These are phyloP conservation scores for Colletotrichum phormii DNA, from an alignment of 2,329 filamentous ascomycete genomes.

Conservation along the genomic window DNA sequence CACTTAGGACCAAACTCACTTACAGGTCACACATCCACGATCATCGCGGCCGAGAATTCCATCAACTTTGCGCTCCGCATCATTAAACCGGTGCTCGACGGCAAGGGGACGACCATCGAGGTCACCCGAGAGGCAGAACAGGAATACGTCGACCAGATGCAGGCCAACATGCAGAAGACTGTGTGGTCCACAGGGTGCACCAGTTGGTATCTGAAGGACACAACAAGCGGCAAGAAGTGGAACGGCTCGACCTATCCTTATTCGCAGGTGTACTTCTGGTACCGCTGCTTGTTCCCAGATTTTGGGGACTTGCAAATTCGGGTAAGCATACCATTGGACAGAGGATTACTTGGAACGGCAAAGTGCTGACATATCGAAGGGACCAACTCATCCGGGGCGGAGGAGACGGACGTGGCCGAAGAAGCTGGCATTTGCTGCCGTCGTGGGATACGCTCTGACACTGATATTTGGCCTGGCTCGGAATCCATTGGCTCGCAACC, in stretches of 20 bases:
- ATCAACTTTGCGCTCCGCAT: slow-evolving; percentile 70
- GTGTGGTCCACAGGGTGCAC: slow-evolving; percentile 47
- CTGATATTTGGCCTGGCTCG: not conserved
- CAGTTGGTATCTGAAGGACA: slow-evolving; percentile 50
- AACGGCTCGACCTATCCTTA: slow-evolving; percentile 52
- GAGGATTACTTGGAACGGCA: too few species aligned
- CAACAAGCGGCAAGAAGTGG: slow-evolving; percentile 42
- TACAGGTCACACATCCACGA: slow-evolving; percentile 71
- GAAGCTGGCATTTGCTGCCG: not conserved
- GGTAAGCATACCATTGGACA: slow-evolving; percentile 40
- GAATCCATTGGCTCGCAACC: not conserved
- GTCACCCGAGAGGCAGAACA: slow-evolving; percentile 50
- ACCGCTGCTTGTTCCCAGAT: slow-evolving; percentile 48
- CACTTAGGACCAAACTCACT: slow-evolving; percentile 66
- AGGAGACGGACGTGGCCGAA: not conserved
- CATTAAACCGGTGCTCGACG: slow-evolving; percentile 59
- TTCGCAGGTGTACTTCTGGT: slow-evolving; percentile 50
- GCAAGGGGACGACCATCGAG: slow-evolving; percentile 45
- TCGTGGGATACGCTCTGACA: not conserved
- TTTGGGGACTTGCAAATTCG: slow-evolving; percentile 48
- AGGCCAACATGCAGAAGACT: slow-evolving; percentile 46
- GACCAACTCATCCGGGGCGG: not conserved
- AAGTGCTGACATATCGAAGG: not conserved
- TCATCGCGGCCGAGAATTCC: slow-evolving; percentile 71
- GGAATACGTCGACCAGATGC: slow-evolving; percentile 46